Base-by-base conservation (phyloP, 1,284 basidiomycete genomes). In the Pyrrhoderma lamaoense region DNA sequence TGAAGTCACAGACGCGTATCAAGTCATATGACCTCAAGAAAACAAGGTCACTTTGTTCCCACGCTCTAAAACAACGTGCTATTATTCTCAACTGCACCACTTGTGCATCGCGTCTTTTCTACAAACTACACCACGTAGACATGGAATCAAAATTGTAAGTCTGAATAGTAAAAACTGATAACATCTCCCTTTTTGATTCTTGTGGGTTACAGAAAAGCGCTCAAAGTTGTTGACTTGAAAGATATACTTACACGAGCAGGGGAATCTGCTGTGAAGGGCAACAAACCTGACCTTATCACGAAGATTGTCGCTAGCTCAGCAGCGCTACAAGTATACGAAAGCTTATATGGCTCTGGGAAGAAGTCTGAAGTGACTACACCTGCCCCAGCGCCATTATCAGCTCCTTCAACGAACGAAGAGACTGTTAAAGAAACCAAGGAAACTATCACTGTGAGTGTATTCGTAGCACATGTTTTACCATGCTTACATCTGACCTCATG, bases 161-260 rank as follows among this genome's bases (percentile, higher is more conserved):
- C n/a, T n/a, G n/a, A n/a, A n/a, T n/a, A n/a, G n/a, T n/a, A n/a
- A n/a, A n/a, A n/a, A n/a, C n/a, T n/a, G n/a, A n/a, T n/a, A n/a
- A n/a, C n/a, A n/a, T n/a, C n/a, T n/a, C 1, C 8, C 8, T 25
- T 44, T 31, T 35, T 8, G 8, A 14, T 16, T 14, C 14, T 49
- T 51, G n/a, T 42, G 16, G 2, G 31, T 22, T 7, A 14, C 61
- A 73, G 72, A 19, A 81, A 81, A 67, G 64, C 78, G 2, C 77
- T 86, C 69, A 86, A 84, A 65, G 83, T 87, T 63, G 73, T 74
- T 34, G 84, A 86, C 56, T 79, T 87, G 64, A 81, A 72, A 60
- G 73, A 76, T 49, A 74, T 86, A 57, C 76, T 85, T 59, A 48
- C 71, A 46, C 71, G 71, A 44, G 82, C 80, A 25, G 57, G 62